Base-by-base conservation (phyloP, 805 yeast genomes). In the Kazachstania bromeliacearum region DNA sequence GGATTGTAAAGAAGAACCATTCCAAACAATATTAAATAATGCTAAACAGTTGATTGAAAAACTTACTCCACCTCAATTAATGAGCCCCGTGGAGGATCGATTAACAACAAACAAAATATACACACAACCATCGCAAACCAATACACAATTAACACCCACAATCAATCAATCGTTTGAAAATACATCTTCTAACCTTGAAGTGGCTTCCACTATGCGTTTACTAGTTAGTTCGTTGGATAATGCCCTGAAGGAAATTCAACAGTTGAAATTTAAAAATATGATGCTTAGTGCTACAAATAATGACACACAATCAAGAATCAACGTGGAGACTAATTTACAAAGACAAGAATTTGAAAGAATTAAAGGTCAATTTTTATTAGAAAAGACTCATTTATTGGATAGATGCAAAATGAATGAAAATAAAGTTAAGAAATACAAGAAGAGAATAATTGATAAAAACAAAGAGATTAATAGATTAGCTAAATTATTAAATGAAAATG, bases 371-470 rank as follows among this genome's bases (percentile, higher is more conserved):
- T 41, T 53, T 38, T 54, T 51, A 39, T 38, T 55, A 10, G 63
- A 59, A 26, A 50, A 57, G 33, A 62, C 58, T 18, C 54, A 53
- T 13, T 55, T 68, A 9, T 54, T 64, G 40, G 53, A 55, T 8
- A 62, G 67, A 35, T 52, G 68, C 18, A 56, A 60, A 25, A 51
- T 49, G 26, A 68, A 70, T 35, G 69, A 68, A 39, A 57, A 56
- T 31, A 61, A 66, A 41, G 56, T 73, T 25, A 57, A 56, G 40
- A 75, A 70, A 44, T 65, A 68, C 34, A 68, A 64, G 40, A 54
- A 53, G 22, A 68, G 63, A 36, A 57, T 70, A 15, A 59, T 60
- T 8, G 66, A 59, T 28, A 66, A 67, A 43, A 70, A 70, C 45
- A 57, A 51, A 27, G 73, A 70, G 45, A 67, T 73, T 23, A 64